A percentile compares a stretch with the other conserved stretches of the same genome.
Conservation (phyloP, 1,284 basidiomycete species). For the Ustilago nuda region DNA sequence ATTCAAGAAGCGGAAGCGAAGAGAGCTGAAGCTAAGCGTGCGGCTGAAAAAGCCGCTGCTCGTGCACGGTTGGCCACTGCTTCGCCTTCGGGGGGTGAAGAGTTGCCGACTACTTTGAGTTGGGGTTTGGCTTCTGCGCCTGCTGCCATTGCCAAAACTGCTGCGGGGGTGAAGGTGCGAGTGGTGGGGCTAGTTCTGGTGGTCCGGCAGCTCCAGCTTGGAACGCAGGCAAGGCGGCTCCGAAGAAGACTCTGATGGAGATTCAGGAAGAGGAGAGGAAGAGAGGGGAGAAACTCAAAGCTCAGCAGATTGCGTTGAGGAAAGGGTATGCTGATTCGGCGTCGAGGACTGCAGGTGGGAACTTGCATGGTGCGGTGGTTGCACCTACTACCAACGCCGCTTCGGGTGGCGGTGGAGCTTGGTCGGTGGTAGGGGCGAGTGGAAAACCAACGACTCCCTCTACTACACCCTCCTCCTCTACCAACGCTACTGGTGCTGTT, state of each 20-base stretch:
- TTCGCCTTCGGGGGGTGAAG: conserved; percentile 58
- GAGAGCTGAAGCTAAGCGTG: conserved; percentile 78
- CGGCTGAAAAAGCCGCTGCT: conserved; percentile 57
- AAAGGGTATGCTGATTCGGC: conserved; percentile 82
- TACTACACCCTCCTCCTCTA: neutral
- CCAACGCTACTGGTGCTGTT: conserved; percentile 24
- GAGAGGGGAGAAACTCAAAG: conserved; percentile 72
- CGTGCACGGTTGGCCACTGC: conserved; percentile 62
- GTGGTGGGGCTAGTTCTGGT: conserved; percentile 76
- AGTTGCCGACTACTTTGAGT: conserved; percentile 66
- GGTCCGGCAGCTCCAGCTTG: conserved; percentile 70
- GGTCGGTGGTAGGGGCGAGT: conserved; percentile 85
- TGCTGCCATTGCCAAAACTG: conserved; percentile 29
- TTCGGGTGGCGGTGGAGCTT: conserved; percentile 74
- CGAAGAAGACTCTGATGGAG: conserved; percentile 96
- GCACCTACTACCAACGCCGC: conserved; percentile 35
- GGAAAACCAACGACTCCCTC: conserved; percentile 75
- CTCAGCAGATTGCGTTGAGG: conserved; percentile 70
- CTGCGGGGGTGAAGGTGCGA: neutral
- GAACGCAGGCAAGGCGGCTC: conserved; percentile 57
- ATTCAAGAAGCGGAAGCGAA: conserved; percentile 94
- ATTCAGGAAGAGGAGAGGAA: conserved; percentile 95
- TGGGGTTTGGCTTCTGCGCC: conserved; percentile 71
- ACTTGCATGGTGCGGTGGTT: conserved; percentile 72
- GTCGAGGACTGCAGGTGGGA: conserved; percentile 20